phyloP scores from a whole-genome alignment of 1,284 basidiomycete genomes.

The Puccinia polysora region DNA sequence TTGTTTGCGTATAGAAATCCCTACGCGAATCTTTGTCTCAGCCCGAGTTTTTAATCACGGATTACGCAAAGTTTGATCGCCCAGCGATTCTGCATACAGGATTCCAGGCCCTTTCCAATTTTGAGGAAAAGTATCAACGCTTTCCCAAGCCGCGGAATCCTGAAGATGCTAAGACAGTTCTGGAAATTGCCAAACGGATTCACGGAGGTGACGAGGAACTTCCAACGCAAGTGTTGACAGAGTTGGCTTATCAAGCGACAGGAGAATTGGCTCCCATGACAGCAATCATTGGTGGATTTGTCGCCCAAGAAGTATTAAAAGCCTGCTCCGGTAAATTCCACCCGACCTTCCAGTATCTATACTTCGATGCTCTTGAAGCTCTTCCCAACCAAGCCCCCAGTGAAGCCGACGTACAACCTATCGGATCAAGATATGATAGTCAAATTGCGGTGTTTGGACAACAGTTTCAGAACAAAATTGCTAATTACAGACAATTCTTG shows the following conservation, averaged over 20 bases:
- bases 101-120: constrained; percentile 88
- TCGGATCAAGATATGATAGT: constrained; percentile 75
- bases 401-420: constrained; percentile 79
- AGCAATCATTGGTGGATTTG: constrained; percentile 93
- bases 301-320: constrained; percentile 96
- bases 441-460: constrained; percentile 96
- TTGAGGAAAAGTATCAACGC: constrained; percentile 62
- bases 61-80: constrained; percentile 96
- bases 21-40: constrained; percentile 75
- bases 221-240: constrained; percentile 68
- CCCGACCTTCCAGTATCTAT: constrained; percentile 89
- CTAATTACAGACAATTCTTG: constrained; percentile 87
- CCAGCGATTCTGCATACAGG: constrained; percentile 84
- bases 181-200: constrained; percentile 73
- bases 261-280: constrained; percentile 90
- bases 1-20: constrained; percentile 62
- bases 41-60: constrained; percentile 89
- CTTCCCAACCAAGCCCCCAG: constrained; percentile 63
- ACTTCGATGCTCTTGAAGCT: constrained; percentile 97
- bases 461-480: constrained; percentile 86
- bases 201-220: constrained; percentile 55
- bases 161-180: constrained; percentile 70
- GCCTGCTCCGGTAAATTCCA: constrained; percentile 98
- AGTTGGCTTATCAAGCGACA: constrained; percentile 84
- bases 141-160: constrained; percentile 78